These are phyloP conservation scores for Fusarium sulawesiense DNA, from an alignment of 2,329 filamentous ascomycete species.

Conservation along the genomic window DNA sequence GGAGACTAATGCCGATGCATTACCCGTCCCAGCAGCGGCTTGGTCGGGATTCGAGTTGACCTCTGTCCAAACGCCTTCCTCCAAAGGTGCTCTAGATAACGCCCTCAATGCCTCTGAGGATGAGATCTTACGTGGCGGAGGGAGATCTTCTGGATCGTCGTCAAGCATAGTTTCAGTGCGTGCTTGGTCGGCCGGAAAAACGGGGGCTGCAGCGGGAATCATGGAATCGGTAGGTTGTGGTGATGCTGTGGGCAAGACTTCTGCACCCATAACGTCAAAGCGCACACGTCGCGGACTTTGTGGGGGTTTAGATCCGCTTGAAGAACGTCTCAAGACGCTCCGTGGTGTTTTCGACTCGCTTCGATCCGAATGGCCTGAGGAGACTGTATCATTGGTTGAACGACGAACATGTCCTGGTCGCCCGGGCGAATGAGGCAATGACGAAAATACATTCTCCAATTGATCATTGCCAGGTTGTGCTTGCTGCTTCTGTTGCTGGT, in stretches of 20 bases:
- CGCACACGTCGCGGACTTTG: constrained; percentile 71
- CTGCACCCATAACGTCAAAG: constrained; percentile 69
- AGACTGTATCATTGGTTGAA: constrained; percentile 60
- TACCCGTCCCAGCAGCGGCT: constrained; percentile 32
- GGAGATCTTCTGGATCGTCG: constrained; percentile 55
- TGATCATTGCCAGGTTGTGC: constrained; percentile 10
- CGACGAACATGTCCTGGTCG: constrained; percentile 54
- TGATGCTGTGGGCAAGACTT: constrained; percentile 70
- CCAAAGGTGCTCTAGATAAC: constrained; percentile 63
- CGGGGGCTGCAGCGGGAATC: constrained; percentile 44
- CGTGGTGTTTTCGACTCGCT: constrained; percentile 63
- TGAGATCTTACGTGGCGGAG: constrained; percentile 64
- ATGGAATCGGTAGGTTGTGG: constrained; percentile 57
- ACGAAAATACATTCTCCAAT: constrained; percentile 29
- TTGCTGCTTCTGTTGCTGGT: constrained; percentile 3
- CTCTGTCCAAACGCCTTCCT: constrained; percentile 63
- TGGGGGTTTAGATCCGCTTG: constrained; percentile 61
- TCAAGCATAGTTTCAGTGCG: constrained; percentile 50
- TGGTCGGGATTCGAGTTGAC: constrained; percentile 54
- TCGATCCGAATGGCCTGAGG: constrained; percentile 64
- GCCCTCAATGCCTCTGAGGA: constrained; percentile 66
- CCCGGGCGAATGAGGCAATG: constrained; percentile 37
- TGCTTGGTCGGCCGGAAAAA: constrained; percentile 42
- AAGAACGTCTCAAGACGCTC: constrained; percentile 69
- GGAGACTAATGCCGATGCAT: constrained; percentile 18